A percentile compares a stretch with the other conserved stretches of the same genome.
phyloP scores from a whole-genome alignment of 768 basidiomycete genomes.

The Lactarius deliciosus region DNA sequence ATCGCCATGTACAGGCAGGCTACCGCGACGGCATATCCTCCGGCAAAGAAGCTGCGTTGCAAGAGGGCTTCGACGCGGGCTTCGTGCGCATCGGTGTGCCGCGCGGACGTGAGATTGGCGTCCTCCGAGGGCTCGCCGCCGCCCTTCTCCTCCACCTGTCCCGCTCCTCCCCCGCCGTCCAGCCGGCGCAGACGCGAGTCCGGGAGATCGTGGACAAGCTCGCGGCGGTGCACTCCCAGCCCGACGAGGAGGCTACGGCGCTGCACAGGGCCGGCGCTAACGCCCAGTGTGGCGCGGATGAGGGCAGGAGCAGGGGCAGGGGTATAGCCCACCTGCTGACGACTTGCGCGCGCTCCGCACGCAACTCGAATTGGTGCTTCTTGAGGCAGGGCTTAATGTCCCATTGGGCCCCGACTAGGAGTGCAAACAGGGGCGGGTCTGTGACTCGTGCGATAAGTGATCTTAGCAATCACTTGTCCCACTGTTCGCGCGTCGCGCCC shows the following conservation, averaged over 20 bases:
- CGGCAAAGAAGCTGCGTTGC: slow-evolving; percentile 85
- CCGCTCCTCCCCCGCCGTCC: background rate
- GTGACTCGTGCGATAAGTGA: background rate
- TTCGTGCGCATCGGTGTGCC: slow-evolving; percentile 73
- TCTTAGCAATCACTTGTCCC: too few species aligned
- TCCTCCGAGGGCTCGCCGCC: slow-evolving; percentile 64
- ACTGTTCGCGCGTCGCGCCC: background rate
- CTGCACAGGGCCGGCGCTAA: background rate
- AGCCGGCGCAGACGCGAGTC: slow-evolving; percentile 20
- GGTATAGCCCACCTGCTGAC: background rate
- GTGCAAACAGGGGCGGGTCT: background rate
- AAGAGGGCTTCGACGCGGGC: slow-evolving; percentile 87
- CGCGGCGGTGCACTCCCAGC: slow-evolving; percentile 55
- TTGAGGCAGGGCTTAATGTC: slow-evolving; percentile 14
- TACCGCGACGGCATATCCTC: slow-evolving; percentile 96
- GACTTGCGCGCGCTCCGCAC: slow-evolving; percentile 14
- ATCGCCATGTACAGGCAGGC: slow-evolving; percentile 57
- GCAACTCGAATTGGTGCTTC: slow-evolving; percentile 10
- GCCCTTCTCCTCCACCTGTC: slow-evolving; percentile 34
- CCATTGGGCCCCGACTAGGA: background rate
- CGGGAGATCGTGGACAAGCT: slow-evolving; percentile 57
- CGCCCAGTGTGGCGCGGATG: background rate
- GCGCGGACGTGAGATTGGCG: slow-evolving; percentile 73
- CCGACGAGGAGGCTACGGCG: slow-evolving; percentile 63
- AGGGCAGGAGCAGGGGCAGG: too few species aligned